Conservation (phyloP, 495 filamentous ascomycete species). For the Cercophora samala region DNA sequence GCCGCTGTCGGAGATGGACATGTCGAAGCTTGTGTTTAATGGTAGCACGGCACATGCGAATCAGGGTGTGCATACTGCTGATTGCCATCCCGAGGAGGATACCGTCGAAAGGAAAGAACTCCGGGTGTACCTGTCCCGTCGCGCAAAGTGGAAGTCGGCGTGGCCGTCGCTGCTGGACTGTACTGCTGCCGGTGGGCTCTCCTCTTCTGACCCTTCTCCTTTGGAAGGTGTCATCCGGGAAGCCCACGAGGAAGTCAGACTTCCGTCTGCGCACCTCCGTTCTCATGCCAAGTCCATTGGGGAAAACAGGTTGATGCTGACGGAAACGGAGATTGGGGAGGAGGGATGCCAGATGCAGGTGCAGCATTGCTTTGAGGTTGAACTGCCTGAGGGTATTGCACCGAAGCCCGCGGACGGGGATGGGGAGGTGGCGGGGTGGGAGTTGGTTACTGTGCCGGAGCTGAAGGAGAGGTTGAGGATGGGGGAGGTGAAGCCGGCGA, state of each 20-base stretch:
- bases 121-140: neutral
- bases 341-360: constrained; percentile 8
- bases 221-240: neutral
- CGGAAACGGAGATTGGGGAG: constrained; percentile 2
- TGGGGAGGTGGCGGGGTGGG: neutral
- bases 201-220: neutral
- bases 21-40: neutral
- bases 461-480: constrained; percentile 2
- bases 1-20: neutral
- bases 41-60: no score
- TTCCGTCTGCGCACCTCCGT: neutral
- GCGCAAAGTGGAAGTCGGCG: neutral
- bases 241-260: neutral
- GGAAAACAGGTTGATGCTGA: neutral
- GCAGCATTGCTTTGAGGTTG: constrained; percentile 4
- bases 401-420: neutral
- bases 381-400: neutral
- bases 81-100: neutral
- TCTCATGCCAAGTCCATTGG: neutral
- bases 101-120: neutral
- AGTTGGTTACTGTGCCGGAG: neutral
- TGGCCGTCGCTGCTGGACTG: neutral
- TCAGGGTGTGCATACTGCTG: neutral
- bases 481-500: constrained; percentile 5
- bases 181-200: neutral